Evolutionary conservation across 345 rosid species (phyloP), one percentile per base, ranked within the genome.

Genomic region (Salix dunnii): DNA sequence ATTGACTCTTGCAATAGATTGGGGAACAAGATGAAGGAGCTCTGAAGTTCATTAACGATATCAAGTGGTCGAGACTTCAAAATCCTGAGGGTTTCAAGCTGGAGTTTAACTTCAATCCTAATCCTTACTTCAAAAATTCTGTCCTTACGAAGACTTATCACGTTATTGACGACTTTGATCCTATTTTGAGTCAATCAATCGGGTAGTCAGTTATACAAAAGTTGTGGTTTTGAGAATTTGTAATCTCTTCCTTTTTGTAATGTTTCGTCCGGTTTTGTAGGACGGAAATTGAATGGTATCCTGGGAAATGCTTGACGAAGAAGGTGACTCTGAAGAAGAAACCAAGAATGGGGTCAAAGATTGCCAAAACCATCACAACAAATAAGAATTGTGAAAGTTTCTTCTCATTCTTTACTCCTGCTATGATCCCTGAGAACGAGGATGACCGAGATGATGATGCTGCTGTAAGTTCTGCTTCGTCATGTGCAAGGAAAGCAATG

Each of bases 1-100:
- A 11, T 43, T 21, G 42, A 33, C 74, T 66, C 28, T 78, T 51
- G 78, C 13, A 35, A 2, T 71, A 82, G 84, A 75, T 82, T 3
- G 62, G 65, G 25, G 84, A 78, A 61, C 75, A 71, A 58, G 85
- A 82, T 71, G 85, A 82, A 64, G 85, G 74, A 31, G 82, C 85
- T 71, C 79, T 82, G 9, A 74, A 78, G 67, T 78, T 67, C 60
- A 70, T 82, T 31, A 78, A 82, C 61, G 82, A 82, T 74, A 75
- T 82, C 63, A 78, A 75, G 71, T 82, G 79, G 79, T 43, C 11
- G 38, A 75, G 82, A 70, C 68, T 75, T 17, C 62, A 78, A 66
- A 71, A 75, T 4, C 82, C 77, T 20, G 68, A 78, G 49, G 85
- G 85, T 62, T 82, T 82, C 76, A 82, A 78, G 73, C 82, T 82